Evolutionary conservation across 495 filamentous ascomycete genomes (phyloP).

Genomic region (Lasiosphaeria ovina): DNA sequence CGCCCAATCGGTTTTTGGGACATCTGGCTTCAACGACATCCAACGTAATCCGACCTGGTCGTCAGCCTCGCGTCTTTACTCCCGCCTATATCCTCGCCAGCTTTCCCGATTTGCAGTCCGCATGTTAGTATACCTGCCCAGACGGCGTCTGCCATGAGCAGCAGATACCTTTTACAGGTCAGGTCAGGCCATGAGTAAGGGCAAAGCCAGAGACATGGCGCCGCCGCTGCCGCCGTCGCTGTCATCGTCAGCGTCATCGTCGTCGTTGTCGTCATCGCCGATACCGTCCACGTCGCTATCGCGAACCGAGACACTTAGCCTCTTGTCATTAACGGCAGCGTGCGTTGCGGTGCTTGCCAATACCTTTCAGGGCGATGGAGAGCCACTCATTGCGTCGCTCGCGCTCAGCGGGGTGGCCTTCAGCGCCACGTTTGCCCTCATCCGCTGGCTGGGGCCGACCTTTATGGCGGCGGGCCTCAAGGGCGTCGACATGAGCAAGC

Average conservation of each 20-base stretch:
- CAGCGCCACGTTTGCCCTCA: constrained; percentile 72
- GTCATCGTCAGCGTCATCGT: neutral
- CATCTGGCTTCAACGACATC: neutral
- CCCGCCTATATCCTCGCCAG: neutral
- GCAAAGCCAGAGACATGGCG: too few relatives aligned
- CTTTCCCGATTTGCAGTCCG: neutral
- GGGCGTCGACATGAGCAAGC: constrained; percentile 86
- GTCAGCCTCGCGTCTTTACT: neutral
- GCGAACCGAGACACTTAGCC: constrained; percentile 64
- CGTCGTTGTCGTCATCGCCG: constrained; percentile 13
- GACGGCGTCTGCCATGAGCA: too few relatives aligned
- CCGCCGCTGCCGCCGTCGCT: too few relatives aligned
- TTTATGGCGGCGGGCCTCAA: constrained; percentile 90
- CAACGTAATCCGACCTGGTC: neutral
- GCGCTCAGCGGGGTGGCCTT: constrained; percentile 86
- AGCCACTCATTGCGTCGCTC: constrained; percentile 82
- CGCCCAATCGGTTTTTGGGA: neutral
- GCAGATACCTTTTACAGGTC: too few relatives aligned
- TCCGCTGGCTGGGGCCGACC: constrained; percentile 89
- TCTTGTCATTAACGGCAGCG: constrained; percentile 64
- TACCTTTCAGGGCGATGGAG: constrained; percentile 77
- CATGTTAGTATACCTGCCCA: neutral
- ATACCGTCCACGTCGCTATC: constrained; percentile 50
- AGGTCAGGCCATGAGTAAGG: too few relatives aligned
- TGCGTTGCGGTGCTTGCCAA: constrained; percentile 75